Conservation (phyloP, 164 flowering plant species). For the Cinnamomum micranthum region DNA sequence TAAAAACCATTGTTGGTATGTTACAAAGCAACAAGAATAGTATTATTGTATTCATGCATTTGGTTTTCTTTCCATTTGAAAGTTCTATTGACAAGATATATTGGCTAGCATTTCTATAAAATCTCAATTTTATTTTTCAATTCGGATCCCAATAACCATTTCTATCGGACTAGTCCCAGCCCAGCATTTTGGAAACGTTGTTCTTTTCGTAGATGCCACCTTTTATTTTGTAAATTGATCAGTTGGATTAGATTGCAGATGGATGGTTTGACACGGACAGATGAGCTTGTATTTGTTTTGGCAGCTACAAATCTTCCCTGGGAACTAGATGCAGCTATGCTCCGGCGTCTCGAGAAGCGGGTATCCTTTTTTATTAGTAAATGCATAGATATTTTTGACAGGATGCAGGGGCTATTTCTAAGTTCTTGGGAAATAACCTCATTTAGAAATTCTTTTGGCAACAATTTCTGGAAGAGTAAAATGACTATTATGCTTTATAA, state of each 20-base stretch:
- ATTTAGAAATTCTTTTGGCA: not conserved
- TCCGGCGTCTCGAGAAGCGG: constrained; percentile 96
- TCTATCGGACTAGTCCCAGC: too few relatives aligned
- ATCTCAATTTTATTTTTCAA: not conserved
- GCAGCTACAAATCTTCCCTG: constrained; percentile 99
- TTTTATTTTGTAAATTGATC: constrained; percentile 22
- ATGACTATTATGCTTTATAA: too few relatives aligned
- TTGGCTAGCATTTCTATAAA: too few relatives aligned
- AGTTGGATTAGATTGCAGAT: constrained; percentile 62
- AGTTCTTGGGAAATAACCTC: not conserved
- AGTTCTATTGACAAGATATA: too few relatives aligned
- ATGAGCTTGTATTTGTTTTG: constrained; percentile 95
- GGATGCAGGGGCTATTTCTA: not conserved
- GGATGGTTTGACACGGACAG: constrained; percentile 89
- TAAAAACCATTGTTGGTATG: too few relatives aligned
- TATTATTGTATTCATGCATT: too few relatives aligned
- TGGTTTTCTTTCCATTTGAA: too few relatives aligned
- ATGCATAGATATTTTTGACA: not conserved
- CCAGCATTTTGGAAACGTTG: too few relatives aligned
- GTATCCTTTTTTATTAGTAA: constrained; percentile 47
- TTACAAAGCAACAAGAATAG: too few relatives aligned
- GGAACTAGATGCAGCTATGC: constrained; percentile 99
- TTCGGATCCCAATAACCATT: not conserved
- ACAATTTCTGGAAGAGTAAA: too few relatives aligned
- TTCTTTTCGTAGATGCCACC: too few relatives aligned